Base-by-base conservation (phyloP, 2,329 filamentous ascomycete species). In the Diaporthe sp. region DNA sequence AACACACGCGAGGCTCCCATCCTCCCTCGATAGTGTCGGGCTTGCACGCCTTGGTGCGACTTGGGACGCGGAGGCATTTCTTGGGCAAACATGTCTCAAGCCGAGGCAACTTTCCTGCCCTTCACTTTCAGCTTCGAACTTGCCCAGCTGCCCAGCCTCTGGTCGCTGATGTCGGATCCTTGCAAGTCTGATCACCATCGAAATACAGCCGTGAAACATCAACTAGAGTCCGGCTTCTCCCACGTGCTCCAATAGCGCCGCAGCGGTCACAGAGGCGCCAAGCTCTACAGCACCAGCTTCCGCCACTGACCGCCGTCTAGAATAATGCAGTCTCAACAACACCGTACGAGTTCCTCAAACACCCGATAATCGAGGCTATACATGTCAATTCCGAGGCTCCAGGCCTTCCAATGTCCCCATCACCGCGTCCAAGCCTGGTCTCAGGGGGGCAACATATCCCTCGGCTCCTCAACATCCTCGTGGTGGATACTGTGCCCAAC, bases 81-180 rank as follows among this genome's bases (percentile, higher is more conserved):
- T 39, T 42, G 46, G 46, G 31, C 65, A 68, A 19, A 28, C 46
- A 17, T 19, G 31, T 39, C 65, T 42, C 31, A 8, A 53, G 46
- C 65, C 65, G 65, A 68, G 65, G 65, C 65, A 53, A 39, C 46
- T 42, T 68, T 68, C 5, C 44, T 34, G 62, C 62, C 8, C 62
- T 51, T 68, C n/a, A 6, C 31, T 39, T 44, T 53, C 62, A 53
- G 62, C 62, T 53, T 28, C 13, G 44, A 39, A 25, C 31, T 13
- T 53, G 46, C 62, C 62, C 31, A 39, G 62, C 44, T 51, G 62
- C 62, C 62, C 44, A 68, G 62, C 62, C 58, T 42, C 28, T 61
- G 37, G 58, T 15, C 10, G 12, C 22, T 44, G 22, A 28, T 28
- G 37, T 25, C 7, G 37, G 22, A 44, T 17, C 59, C 39, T 28